phyloP scores from a whole-genome alignment of 176 grass and related monocot genomes.

The Musa itinerans region DNA sequence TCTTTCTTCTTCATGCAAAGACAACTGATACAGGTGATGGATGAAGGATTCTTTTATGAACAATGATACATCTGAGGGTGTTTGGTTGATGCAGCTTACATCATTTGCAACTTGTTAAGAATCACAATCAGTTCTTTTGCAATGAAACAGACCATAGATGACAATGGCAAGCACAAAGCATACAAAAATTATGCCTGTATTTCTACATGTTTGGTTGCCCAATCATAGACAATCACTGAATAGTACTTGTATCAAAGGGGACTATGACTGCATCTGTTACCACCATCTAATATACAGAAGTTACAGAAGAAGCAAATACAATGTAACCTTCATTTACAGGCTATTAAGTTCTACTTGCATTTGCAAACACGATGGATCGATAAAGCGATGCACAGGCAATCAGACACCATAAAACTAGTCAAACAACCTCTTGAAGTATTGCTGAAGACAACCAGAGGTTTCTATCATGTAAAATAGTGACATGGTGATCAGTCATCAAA shows the following conservation, averaged over 20 bases:
- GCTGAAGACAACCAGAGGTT: too few relatives aligned
- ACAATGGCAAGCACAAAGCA: background rate
- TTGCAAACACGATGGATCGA: background rate
- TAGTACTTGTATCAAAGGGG: too few relatives aligned
- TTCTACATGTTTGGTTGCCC: background rate
- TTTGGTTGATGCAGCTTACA: too few relatives aligned
- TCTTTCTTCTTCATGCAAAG: background rate
- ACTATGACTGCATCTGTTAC: too few relatives aligned
- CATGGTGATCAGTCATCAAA: background rate
- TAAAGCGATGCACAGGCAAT: background rate
- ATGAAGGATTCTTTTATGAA: too few relatives aligned
- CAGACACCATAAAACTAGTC: background rate
- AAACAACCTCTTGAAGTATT: too few relatives aligned
- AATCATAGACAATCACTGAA: too few relatives aligned
- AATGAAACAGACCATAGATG: background rate
- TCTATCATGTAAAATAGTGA: too few relatives aligned
- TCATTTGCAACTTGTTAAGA: too few relatives aligned
- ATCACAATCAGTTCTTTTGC: background rate
- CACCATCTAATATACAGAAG: background rate
- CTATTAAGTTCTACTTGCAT: background rate
- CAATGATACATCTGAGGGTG: too few relatives aligned
- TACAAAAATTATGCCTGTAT: background rate
- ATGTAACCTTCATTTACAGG: background rate
- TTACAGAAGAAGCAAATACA: background rate
- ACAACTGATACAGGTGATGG: background rate